Conservation (phyloP, 2,329 filamentous ascomycete species). For the Arthrobotrys musiformis region DNA sequence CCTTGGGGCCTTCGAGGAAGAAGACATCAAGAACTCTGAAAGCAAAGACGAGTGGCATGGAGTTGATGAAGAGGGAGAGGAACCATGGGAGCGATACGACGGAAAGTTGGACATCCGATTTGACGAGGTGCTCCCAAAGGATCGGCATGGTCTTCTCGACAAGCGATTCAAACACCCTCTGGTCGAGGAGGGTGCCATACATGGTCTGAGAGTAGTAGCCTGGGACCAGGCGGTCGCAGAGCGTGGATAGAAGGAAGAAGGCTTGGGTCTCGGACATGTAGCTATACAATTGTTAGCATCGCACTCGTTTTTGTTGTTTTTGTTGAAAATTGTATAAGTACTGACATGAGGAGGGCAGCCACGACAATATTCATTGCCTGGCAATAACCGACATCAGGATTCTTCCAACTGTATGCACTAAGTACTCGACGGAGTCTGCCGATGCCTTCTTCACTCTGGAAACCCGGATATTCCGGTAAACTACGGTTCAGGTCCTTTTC, state of each 20-base stretch:
- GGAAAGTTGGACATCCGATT: constrained; percentile 94
- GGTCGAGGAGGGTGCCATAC: constrained; percentile 96
- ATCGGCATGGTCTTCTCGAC: constrained; percentile 99
- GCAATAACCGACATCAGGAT: constrained; percentile 95
- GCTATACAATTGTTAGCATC: constrained; percentile 62
- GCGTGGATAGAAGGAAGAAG: constrained; percentile 88
- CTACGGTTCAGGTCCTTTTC: constrained; percentile 98
- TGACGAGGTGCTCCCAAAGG: constrained; percentile 96
- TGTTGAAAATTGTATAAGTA: constrained; percentile 48
- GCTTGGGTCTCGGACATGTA: constrained; percentile 98
- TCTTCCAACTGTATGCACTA: constrained; percentile 97
- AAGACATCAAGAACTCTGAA: constrained; percentile 97
- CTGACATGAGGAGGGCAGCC: constrained; percentile 88
- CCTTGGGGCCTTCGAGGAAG: constrained; percentile 97
- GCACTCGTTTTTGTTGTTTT: background rate
- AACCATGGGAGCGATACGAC: constrained; percentile 99
- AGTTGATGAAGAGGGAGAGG: constrained; percentile 97
- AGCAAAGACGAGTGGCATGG: constrained; percentile 97
- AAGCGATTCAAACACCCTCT: constrained; percentile 95
- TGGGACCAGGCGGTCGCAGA: constrained; percentile 91
- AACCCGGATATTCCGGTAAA: constrained; percentile 95
- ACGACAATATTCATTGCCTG: constrained; percentile 99
- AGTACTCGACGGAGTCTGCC: constrained; percentile 86
- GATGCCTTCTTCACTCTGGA: constrained; percentile 96
- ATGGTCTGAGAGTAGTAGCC: constrained; percentile 99